phyloP scores from a whole-genome alignment of 768 basidiomycete species.

The Trametes maxima region DNA sequence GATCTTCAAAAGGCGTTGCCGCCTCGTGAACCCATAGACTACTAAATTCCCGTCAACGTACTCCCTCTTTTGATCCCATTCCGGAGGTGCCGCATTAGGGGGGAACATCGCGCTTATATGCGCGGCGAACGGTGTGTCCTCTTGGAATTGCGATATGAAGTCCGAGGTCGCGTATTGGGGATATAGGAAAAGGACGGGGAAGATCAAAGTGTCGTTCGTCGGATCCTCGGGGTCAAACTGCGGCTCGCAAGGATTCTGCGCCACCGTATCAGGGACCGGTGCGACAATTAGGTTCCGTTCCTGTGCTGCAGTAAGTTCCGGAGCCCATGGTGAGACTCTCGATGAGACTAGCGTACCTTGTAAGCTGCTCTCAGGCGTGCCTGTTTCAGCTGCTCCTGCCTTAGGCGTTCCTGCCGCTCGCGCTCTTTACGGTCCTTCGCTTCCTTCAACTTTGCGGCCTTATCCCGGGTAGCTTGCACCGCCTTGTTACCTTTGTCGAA shows the following conservation, averaged over 20 bases:
- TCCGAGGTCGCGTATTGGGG: constrained; percentile 90
- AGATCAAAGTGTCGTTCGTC: constrained; percentile 58
- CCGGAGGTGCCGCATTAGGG: constrained; percentile 58
- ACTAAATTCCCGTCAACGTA: constrained; percentile 67
- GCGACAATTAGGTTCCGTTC: constrained; percentile 69
- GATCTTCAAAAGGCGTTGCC: constrained; percentile 81
- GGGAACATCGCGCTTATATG: constrained; percentile 87
- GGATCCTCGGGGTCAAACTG: constrained; percentile 70
- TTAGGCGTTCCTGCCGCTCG: constrained; percentile 51
- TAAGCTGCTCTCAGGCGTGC: constrained; percentile 59
- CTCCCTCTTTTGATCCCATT: constrained; percentile 76
- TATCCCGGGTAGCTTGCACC: constrained; percentile 51
- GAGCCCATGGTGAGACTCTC: background rate
- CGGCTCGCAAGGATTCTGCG: constrained; percentile 60
- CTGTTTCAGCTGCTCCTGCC: constrained; percentile 55
- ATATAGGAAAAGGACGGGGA: constrained; percentile 93
- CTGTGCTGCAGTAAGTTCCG: constrained; percentile 41
- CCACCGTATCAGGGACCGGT: constrained; percentile 50
- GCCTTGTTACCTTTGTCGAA: constrained; percentile 61
- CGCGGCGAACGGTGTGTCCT: constrained; percentile 78
- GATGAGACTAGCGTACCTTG: constrained; percentile 48
- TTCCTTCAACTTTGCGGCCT: constrained; percentile 47
- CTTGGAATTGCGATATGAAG: constrained; percentile 82
- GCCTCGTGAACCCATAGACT: constrained; percentile 81
- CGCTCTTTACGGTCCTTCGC: constrained; percentile 53